These are phyloP conservation scores for Apostasia ramifera DNA, from an alignment of 106 monocot genomes.

Conservation along the genomic window DNA sequence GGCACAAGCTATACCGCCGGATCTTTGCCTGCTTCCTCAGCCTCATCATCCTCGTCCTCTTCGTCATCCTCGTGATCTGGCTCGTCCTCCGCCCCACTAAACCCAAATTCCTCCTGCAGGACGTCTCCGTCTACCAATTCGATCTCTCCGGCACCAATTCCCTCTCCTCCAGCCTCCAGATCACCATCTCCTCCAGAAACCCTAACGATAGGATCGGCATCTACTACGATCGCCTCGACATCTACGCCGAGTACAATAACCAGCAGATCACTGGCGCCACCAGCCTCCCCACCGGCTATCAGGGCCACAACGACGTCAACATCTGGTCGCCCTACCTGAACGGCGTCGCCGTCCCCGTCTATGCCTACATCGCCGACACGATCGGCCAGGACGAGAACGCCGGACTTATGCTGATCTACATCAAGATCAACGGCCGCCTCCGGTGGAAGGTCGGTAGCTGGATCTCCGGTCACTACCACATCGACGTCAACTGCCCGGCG, in stretches of 20 bases:
- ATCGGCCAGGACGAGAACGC: conserved; percentile 24
- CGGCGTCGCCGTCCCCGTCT: conserved; percentile 19
- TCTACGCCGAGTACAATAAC: conserved; percentile 44
- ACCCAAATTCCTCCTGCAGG: conserved; percentile 50
- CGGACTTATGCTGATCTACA: conserved; percentile 18
- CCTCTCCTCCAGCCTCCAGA: conserved; percentile 21
- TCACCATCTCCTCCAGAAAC: conserved; percentile 44
- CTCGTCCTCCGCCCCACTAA: conserved; percentile 59
- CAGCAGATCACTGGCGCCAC: conserved; percentile 40
- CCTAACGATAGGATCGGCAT: conserved; percentile 52
- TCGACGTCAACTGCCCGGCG: conserved; percentile 28
- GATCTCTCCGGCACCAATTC: conserved; percentile 20
- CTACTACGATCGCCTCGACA: conserved; percentile 45
- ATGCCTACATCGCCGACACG: conserved; percentile 11
- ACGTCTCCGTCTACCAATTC: conserved; percentile 30
- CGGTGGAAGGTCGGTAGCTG: conserved; percentile 43
- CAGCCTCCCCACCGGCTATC: conserved; percentile 17
- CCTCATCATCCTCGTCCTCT: conserved; percentile 35
- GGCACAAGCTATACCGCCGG: conserved; percentile 12
- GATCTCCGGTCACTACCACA: conserved; percentile 33
- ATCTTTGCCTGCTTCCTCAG: conserved; percentile 12
- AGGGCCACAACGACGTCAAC: conserved; percentile 23
- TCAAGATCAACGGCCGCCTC: conserved; percentile 26
- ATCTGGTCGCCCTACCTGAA: conserved; percentile 28
- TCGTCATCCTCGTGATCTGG: conserved; percentile 51